Evolutionary conservation across 805 yeast species (phyloP).

Genomic region (Wickerhamomyces alni): DNA sequence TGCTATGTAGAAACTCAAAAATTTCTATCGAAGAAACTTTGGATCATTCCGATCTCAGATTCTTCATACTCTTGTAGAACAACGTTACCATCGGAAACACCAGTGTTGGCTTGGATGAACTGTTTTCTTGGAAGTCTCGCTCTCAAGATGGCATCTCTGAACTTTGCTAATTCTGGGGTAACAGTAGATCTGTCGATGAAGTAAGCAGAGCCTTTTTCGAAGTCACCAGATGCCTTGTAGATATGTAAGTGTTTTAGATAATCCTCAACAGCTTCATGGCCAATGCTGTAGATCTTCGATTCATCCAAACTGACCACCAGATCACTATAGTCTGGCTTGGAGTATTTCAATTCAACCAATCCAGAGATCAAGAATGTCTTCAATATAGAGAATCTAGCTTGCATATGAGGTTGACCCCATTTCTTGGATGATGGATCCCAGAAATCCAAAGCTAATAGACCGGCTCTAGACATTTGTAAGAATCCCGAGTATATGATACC

Average conservation of each 20-base stretch:
- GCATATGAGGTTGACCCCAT: slow-evolving; percentile 97
- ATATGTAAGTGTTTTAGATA: slow-evolving; percentile 69
- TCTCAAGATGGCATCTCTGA: slow-evolving; percentile 59
- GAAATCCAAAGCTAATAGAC: slow-evolving; percentile 72
- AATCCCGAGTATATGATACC: slow-evolving; percentile 63
- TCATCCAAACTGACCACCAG: slow-evolving; percentile 55
- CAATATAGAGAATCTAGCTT: slow-evolving; percentile 82
- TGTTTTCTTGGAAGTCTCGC: slow-evolving; percentile 83
- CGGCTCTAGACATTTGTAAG: slow-evolving; percentile 84
- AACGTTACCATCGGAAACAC: slow-evolving; percentile 34
- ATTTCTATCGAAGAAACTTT: slow-evolving; percentile 65
- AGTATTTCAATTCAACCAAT: slow-evolving; percentile 48
- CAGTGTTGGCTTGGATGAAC: slow-evolving; percentile 76
- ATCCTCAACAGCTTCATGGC: slow-evolving; percentile 67
- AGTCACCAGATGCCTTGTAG: slow-evolving; percentile 74
- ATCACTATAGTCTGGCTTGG: slow-evolving; percentile 48
- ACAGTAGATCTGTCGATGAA: slow-evolving; percentile 67
- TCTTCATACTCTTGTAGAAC: slow-evolving; percentile 70
- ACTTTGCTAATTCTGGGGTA: slow-evolving; percentile 53
- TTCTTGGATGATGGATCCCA: slow-evolving; percentile 79
- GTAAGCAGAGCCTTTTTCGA: slow-evolving; percentile 53
- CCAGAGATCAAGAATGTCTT: slow-evolving; percentile 63
- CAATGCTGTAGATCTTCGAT: slow-evolving; percentile 57
- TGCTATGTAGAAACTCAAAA: too few relatives aligned
- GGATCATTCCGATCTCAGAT: slow-evolving; percentile 68